Evolutionary conservation across 2,329 filamentous ascomycete species (phyloP).

Genomic region (Colletotrichum acutatum): DNA sequence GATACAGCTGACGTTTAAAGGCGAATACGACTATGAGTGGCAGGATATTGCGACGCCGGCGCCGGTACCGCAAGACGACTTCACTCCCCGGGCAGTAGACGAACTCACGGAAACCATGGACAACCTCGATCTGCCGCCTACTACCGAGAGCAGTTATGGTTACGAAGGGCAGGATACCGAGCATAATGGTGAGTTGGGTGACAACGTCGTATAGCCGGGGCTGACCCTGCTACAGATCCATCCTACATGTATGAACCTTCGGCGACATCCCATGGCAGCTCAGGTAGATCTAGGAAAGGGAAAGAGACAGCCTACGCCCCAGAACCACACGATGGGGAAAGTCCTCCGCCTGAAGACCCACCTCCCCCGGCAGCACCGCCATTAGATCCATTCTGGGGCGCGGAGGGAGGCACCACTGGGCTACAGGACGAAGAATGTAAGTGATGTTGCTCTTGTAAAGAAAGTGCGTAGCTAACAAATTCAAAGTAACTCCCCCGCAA

Average conservation of each 20-base stretch:
- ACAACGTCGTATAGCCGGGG: neutral
- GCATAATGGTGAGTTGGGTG: neutral
- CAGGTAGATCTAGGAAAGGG: constrained; percentile 20
- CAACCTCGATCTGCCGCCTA: constrained; percentile 8
- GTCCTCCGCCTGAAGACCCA: neutral
- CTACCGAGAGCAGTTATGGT: constrained; percentile 8
- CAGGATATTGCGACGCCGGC: constrained; percentile 24
- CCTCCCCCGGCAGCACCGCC: neutral
- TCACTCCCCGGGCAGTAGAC: constrained; percentile 41
- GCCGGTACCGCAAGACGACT: constrained; percentile 31
- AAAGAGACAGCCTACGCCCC: constrained; percentile 9
- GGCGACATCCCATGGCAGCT: neutral
- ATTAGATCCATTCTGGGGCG: constrained; percentile 27
- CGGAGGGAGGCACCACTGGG: neutral
- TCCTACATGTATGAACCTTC: constrained; percentile 1
- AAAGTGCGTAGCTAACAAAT: neutral
- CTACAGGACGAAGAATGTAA: constrained; percentile 12
- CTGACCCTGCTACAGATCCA: constrained; percentile 7
- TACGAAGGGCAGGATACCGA: neutral
- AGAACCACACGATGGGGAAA: constrained; percentile 10
- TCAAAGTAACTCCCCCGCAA: neutral
- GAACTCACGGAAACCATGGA: constrained; percentile 34
- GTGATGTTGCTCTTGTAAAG: neutral
- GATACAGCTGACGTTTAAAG: constrained; percentile 35
- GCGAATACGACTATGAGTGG: constrained; percentile 42